These are phyloP conservation scores for Kluyveromyces starmeri DNA, from an alignment of 805 yeast genomes.

Conservation along the genomic window DNA sequence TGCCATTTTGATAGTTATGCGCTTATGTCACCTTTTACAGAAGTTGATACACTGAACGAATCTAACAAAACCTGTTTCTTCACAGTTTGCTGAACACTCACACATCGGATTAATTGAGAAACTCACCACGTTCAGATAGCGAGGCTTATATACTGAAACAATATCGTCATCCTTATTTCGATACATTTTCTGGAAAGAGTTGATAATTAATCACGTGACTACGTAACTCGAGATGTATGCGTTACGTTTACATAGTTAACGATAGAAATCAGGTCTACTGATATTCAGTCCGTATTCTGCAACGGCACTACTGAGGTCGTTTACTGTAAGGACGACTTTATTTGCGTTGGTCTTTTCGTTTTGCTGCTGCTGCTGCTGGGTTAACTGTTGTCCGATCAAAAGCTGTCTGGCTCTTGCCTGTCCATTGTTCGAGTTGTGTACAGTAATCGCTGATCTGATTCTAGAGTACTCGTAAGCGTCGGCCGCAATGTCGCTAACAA, in stretches of 20 bases:
- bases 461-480: conserved; percentile 95
- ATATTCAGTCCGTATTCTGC: conserved; percentile 89
- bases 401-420: conserved; percentile 77
- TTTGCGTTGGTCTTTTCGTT: conserved; percentile 38
- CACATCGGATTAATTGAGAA: no score
- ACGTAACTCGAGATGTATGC: no score
- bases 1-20: conserved; percentile 43
- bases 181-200: no score
- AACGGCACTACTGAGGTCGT: conserved; percentile 85
- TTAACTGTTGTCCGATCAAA: conserved; percentile 47
- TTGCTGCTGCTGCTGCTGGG: conserved; percentile 36
- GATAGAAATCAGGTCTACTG: conserved; percentile 87
- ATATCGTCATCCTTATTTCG: no score
- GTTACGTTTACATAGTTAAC: conserved; percentile 41
- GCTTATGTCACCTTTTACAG: no score
- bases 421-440: conserved; percentile 78
- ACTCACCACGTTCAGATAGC: no score
- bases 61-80: no score
- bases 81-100: no score
- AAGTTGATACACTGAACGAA: no score
- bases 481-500: conserved; percentile 86
- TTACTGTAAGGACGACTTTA: conserved; percentile 84
- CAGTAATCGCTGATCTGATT: conserved; percentile 80
- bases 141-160: no score
- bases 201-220: no score